Evolutionary conservation across 495 filamentous ascomycete genomes (phyloP), one percentile per base, ranked within the genome.

Genomic region (Aspergillus nanangensis): DNA sequence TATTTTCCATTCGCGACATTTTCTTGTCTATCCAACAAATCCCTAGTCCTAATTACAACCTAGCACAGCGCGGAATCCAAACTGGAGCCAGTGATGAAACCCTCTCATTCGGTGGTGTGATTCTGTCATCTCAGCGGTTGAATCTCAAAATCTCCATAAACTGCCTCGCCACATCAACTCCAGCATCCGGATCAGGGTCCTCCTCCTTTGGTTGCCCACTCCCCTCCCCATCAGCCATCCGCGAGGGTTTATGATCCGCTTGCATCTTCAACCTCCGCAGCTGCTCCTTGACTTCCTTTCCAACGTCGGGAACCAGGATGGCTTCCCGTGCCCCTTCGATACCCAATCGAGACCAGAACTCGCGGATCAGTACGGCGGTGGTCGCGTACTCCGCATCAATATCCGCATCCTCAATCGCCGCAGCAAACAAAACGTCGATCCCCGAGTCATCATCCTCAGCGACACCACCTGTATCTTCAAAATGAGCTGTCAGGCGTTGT

Each of bases 61-160:
- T 41, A 8, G 2, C 4, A 20, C 1, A n/a, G n/a, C n/a, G n/a
- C n/a, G n/a, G n/a, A n/a, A n/a, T n/a, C n/a, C n/a, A n/a, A n/a
- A n/a, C n/a, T n/a, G n/a, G n/a, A n/a, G n/a, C n/a, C n/a, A n/a
- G n/a, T n/a, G n/a, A n/a, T n/a, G n/a, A n/a, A n/a, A n/a, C n/a
- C n/a, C n/a, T n/a, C n/a, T n/a, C n/a, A n/a, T n/a, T n/a, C n/a
- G n/a, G n/a, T n/a, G n/a, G n/a, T n/a, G n/a, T n/a, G n/a, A n/a
- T n/a, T n/a, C n/a, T n/a, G n/a, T n/a, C 13, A 13, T 14, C n/a
- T 57, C 48, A 73, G 34, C 71, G 65, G 51, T 73, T 72, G 42
- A 73, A 72, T 33, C 71, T 57, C 41, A 72, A 57, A 25, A 72
- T 66, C 57, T 73, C 70, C 71, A 72, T 71, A 47, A 66, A 72